phyloP scores from a whole-genome alignment of 2,329 filamentous ascomycete genomes.

The Paradendryphiella salina region DNA sequence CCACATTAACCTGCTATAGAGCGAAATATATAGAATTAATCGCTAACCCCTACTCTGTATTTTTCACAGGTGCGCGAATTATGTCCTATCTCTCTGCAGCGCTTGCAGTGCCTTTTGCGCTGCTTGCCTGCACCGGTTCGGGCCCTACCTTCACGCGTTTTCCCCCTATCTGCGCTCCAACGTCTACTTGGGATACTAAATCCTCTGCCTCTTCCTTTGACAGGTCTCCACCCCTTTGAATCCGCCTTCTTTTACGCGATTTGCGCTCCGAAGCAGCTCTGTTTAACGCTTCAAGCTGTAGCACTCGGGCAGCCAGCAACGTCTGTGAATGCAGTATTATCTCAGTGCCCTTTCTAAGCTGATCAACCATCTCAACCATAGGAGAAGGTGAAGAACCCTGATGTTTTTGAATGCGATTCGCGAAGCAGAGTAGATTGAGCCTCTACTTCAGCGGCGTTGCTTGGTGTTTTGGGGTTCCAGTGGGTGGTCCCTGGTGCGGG shows the following conservation, averaged over 20 bases:
- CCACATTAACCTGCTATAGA: not conserved
- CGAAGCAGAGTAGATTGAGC: not conserved
- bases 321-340: not conserved
- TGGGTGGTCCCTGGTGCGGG: not conserved
- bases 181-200: not conserved
- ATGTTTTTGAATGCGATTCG: not conserved
- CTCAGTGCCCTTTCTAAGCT: not conserved
- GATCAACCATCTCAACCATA: not conserved
- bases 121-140: not conserved
- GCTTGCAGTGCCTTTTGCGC: slow-evolving; percentile 2
- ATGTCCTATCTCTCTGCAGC: not conserved
- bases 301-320: not conserved
- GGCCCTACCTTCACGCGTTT: slow-evolving; percentile 1
- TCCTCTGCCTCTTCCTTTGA: not conserved
- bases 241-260: not conserved
- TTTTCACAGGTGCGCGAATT: not conserved
- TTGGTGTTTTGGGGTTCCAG: not conserved
- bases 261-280: not conserved
- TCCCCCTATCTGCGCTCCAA: not conserved
- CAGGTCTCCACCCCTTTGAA: not conserved
- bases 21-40: not conserved
- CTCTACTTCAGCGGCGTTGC: not conserved
- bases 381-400: not conserved
- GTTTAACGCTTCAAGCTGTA: not conserved
- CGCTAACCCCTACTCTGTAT: not conserved